phyloP scores from a whole-genome alignment of 2,329 filamentous ascomycete species.

The Parasarocladium wereldwijsianum region DNA sequence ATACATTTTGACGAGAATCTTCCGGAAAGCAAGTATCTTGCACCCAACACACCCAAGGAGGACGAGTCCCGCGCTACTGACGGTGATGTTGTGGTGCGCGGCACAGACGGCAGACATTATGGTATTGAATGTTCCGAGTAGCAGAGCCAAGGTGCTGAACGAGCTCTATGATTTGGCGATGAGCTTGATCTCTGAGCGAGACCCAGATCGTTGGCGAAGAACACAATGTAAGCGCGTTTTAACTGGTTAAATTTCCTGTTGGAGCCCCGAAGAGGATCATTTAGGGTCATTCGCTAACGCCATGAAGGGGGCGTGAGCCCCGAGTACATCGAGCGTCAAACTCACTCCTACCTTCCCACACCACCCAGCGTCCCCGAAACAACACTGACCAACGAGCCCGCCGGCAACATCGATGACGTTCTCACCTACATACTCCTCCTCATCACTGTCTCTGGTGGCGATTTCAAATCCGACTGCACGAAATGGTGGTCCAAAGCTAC shows the following conservation, averaged over 20 bases:
- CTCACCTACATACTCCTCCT: conserved; percentile 28
- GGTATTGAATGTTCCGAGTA: conserved; percentile 24
- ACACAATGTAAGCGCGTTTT: conserved; percentile 14
- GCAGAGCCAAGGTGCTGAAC: conserved; percentile 22
- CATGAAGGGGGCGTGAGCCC: conserved; percentile 16
- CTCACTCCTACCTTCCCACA: conserved; percentile 11
- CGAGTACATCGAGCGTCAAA: conserved; percentile 14
- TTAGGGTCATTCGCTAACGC: neutral
- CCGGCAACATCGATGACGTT: conserved; percentile 24
- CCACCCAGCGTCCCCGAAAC: conserved; percentile 13
- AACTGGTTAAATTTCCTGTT: neutral
- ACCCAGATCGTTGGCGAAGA: conserved; percentile 21
- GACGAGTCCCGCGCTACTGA: conserved; percentile 27
- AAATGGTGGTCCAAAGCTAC: conserved; percentile 31
- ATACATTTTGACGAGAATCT: conserved; percentile 30
- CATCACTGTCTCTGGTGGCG: conserved; percentile 29
- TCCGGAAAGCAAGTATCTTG: conserved; percentile 27
- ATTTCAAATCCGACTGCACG: conserved; percentile 32
- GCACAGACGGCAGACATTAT: conserved; percentile 31
- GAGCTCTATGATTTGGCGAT: conserved; percentile 21
- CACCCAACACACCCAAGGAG: conserved; percentile 23
- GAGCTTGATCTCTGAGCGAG: conserved; percentile 17
- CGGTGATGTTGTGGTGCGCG: conserved; percentile 31
- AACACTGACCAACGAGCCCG: conserved; percentile 19
- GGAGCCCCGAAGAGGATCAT: neutral